Percentiles rank a stretch among this genome's conserved stretches.
phyloP scores from a whole-genome alignment of 768 basidiomycete genomes.

The Boletus tylopilopsis region DNA sequence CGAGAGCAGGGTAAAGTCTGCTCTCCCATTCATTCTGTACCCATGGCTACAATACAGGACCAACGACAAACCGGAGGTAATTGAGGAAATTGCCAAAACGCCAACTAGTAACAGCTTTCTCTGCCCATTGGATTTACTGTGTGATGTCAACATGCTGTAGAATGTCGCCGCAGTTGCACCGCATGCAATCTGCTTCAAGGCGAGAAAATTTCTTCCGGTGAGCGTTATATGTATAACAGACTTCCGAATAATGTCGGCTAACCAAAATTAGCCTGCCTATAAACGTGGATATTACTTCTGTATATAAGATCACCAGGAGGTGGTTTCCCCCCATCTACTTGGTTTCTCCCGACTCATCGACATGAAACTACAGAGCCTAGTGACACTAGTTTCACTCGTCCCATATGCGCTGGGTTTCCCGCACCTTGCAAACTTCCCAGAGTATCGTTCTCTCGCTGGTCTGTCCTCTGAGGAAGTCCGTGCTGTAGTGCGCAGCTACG shows the following conservation, averaged over 20 bases:
- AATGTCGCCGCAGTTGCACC: neutral
- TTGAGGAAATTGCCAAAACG: neutral
- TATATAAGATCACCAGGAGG: constrained; percentile 1
- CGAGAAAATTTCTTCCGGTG: neutral
- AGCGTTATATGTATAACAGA: neutral
- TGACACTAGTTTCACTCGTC: neutral
- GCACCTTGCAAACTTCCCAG: constrained; percentile 14
- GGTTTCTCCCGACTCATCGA: neutral
- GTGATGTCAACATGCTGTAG: no score
- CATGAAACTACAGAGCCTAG: constrained; percentile 10
- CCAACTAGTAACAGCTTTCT: no score
- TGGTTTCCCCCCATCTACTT: neutral
- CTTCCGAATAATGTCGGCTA: no score
- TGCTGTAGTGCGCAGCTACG: constrained; percentile 11
- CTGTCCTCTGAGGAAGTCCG: constrained; percentile 15
- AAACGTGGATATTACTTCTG: neutral
- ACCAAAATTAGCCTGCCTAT: no score
- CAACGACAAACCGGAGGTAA: no score
- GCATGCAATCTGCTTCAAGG: neutral
- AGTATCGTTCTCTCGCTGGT: constrained; percentile 21
- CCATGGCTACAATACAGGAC: no score
- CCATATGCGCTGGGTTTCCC: constrained; percentile 10
- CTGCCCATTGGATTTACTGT: no score
- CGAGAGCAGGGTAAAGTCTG: no score
- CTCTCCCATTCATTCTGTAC: no score